Evolutionary conservation across 441 rosid genomes (phyloP).

Genomic region (Daphne laureola): DNA sequence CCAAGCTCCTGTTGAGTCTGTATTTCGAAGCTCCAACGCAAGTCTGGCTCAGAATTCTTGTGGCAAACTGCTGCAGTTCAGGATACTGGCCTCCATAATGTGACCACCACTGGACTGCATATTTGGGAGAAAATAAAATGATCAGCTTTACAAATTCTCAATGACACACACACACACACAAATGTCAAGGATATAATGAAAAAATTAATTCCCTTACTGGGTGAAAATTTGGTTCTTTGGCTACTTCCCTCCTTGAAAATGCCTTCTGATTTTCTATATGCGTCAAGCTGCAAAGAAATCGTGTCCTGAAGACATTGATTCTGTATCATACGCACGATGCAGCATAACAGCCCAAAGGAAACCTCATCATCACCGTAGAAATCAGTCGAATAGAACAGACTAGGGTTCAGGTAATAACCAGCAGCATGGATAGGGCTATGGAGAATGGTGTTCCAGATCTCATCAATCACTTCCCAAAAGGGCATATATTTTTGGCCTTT

Average conservation of each 20-base stretch:
- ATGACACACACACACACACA: neutral
- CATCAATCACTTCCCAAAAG: conserved; percentile 50
- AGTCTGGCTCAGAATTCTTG: conserved; percentile 42
- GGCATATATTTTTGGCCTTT: conserved; percentile 26
- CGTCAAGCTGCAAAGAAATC: conserved; percentile 36
- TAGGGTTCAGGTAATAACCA: conserved; percentile 50
- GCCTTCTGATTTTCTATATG: conserved; percentile 33
- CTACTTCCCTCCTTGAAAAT: conserved; percentile 40
- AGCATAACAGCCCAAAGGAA: conserved; percentile 31
- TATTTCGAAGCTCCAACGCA: conserved; percentile 49
- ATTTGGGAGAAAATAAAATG: neutral
- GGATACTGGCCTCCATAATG: conserved; percentile 29
- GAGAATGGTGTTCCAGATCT: conserved; percentile 42
- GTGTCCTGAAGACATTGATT: conserved; percentile 18
- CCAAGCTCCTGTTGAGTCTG: conserved; percentile 38
- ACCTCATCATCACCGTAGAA: conserved; percentile 45
- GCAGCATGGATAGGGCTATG: conserved; percentile 61
- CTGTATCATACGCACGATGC: conserved; percentile 28
- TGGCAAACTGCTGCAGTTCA: conserved; percentile 45
- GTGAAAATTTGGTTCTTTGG: conserved; percentile 23
- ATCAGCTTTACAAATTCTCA: neutral
- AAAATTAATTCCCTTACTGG: conserved; percentile 26
- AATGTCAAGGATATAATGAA: neutral
- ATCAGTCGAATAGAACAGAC: conserved; percentile 36
- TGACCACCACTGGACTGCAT: conserved; percentile 48